A percentile compares a stretch with the other conserved stretches of the same genome.
Evolutionary conservation across 2,329 filamentous ascomycete species (phyloP).

Genomic region (Apiospora hydei): DNA sequence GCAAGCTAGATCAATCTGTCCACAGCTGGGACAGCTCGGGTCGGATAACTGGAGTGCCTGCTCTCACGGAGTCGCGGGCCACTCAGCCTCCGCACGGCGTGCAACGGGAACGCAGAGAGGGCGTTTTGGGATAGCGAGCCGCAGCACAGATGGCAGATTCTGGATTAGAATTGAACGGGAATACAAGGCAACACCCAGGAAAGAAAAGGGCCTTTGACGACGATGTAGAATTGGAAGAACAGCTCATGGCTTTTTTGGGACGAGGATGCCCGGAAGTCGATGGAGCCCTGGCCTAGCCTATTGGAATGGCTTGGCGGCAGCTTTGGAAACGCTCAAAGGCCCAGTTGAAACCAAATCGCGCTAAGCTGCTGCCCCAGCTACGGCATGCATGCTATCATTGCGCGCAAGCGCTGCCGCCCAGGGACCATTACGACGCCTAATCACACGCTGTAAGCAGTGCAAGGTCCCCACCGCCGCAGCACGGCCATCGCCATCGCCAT

Average conservation of each 20-base stretch:
- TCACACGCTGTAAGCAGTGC: background rate
- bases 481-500: background rate
- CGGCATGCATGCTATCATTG: constrained; percentile 8
- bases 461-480: background rate
- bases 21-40: constrained; percentile 16
- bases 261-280: constrained; percentile 15
- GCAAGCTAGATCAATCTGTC: constrained; percentile 14
- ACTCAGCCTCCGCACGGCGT: constrained; percentile 17
- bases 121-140: background rate
- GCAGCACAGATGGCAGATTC: background rate
- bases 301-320: constrained; percentile 8
- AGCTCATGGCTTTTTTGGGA: constrained; percentile 14
- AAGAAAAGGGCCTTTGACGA: background rate
- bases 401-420: constrained; percentile 7
- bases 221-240: constrained; percentile 8
- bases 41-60: constrained; percentile 17
- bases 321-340: background rate
- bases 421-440: background rate
- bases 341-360: constrained; percentile 19
- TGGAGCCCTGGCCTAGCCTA: constrained; percentile 10
- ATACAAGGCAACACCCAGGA: background rate
- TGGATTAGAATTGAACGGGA: background rate
- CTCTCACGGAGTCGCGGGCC: constrained; percentile 16
- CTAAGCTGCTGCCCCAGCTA: background rate
- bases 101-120: background rate